Percentiles rank a stretch among this genome's conserved stretches.
These are phyloP conservation scores for Fusarium sp. DNA, from an alignment of 2,329 filamentous ascomycete genomes.

Conservation along the genomic window DNA sequence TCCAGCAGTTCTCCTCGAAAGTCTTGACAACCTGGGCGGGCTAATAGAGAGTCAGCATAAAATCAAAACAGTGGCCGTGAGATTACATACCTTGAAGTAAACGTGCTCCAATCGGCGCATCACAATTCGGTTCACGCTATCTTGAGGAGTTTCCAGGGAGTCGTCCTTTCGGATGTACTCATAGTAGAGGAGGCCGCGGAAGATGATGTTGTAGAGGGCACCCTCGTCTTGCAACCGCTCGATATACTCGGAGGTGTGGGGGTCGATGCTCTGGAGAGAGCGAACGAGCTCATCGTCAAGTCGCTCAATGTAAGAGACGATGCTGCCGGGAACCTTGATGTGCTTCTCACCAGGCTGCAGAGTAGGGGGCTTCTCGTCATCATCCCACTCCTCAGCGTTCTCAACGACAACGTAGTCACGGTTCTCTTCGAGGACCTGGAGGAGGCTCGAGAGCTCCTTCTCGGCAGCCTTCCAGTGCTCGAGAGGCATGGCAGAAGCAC, in stretches of 20 bases:
- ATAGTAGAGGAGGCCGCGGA: slow-evolving; percentile 88
- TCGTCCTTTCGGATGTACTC: slow-evolving; percentile 80
- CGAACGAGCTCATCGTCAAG: slow-evolving; percentile 97
- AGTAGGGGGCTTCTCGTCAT: slow-evolving; percentile 91
- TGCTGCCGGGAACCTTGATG: slow-evolving; percentile 91
- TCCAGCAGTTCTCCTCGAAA: slow-evolving; percentile 95
- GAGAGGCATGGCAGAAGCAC: slow-evolving; percentile 85
- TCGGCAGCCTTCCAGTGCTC: slow-evolving; percentile 98
- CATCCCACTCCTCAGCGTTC: slow-evolving; percentile 97
- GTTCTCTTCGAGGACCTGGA: slow-evolving; percentile 83
- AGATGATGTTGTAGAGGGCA: slow-evolving; percentile 89
- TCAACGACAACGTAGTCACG: slow-evolving; percentile 88
- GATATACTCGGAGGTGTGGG: slow-evolving; percentile 98
- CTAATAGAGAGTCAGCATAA: slow-evolving; percentile 53
- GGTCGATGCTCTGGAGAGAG: slow-evolving; percentile 97
- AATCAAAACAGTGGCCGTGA: slow-evolving; percentile 71
- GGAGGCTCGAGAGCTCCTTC: slow-evolving; percentile 82
- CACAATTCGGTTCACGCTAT: slow-evolving; percentile 90
- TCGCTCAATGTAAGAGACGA: slow-evolving; percentile 94
- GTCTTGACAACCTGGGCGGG: slow-evolving; percentile 93
- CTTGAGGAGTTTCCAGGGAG: slow-evolving; percentile 80
- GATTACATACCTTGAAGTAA: slow-evolving; percentile 92
- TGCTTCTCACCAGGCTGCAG: slow-evolving; percentile 80
- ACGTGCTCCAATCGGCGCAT: slow-evolving; percentile 96
- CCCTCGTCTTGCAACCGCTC: slow-evolving; percentile 93